Evolutionary conservation across 179 eudicot genomes (phyloP).

Genomic region (Corrigiola litoralis): DNA sequence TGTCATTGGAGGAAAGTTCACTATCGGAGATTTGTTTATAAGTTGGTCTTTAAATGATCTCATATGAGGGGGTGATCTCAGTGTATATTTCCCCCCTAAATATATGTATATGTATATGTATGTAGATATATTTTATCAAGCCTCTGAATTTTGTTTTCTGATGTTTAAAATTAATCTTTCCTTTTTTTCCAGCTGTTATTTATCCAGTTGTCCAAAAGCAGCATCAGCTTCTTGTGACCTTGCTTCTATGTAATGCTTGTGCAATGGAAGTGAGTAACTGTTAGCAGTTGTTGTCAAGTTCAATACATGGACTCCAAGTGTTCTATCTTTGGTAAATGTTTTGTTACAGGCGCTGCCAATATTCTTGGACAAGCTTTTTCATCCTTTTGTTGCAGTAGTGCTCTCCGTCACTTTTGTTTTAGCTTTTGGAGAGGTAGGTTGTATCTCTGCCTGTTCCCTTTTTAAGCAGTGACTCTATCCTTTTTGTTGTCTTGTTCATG

Average conservation of each 20-base stretch:
- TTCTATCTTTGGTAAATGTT: conserved; percentile 4
- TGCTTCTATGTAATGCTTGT: conserved; percentile 64
- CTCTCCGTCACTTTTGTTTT: conserved; percentile 70
- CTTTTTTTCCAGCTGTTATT: conserved; percentile 42
- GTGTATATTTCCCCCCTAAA: too few relatives aligned
- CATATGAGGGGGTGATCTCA: too few relatives aligned
- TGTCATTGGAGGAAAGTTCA: too few relatives aligned
- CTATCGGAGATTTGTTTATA: too few relatives aligned
- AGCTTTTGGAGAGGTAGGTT: conserved; percentile 58
- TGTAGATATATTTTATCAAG: background rate
- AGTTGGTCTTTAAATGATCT: too few relatives aligned
- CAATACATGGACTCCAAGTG: background rate
- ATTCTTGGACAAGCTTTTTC: conserved; percentile 54
- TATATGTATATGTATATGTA: too few relatives aligned
- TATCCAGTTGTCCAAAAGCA: conserved; percentile 62
- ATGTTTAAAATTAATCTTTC: background rate
- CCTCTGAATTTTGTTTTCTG: background rate
- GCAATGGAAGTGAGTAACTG: conserved; percentile 51
- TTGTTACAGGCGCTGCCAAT: conserved; percentile 56
- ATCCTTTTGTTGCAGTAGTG: conserved; percentile 50
- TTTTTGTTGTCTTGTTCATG: background rate
- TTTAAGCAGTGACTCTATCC: background rate
- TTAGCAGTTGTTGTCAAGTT: background rate
- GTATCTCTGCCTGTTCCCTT: background rate
- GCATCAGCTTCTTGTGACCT: conserved; percentile 63